Conservation (phyloP, 2,329 filamentous ascomycete species). For the Fusarium kyushuense region DNA sequence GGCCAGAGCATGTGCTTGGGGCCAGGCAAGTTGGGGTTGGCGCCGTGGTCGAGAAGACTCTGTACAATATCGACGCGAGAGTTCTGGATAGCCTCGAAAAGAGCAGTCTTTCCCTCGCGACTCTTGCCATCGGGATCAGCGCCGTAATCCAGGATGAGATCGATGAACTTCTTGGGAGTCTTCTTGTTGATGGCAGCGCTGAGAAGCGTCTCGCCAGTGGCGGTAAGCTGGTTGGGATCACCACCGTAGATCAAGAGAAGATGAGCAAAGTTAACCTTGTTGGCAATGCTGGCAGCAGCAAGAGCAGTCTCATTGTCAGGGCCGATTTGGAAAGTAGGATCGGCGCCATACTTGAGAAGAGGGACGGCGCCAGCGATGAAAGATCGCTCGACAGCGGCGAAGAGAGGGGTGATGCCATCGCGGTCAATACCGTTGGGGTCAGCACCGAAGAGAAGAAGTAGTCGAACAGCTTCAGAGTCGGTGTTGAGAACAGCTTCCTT, state of each 20-base stretch:
- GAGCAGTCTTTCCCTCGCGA: constrained; percentile 70
- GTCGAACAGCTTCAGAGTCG: constrained; percentile 65
- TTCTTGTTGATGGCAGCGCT: constrained; percentile 71
- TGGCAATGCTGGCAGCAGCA: constrained; percentile 61
- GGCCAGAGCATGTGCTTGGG: constrained; percentile 78
- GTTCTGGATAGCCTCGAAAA: constrained; percentile 71
- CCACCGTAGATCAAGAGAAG: constrained; percentile 72
- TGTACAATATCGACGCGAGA: constrained; percentile 68
- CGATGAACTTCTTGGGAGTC: constrained; percentile 65
- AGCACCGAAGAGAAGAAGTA: constrained; percentile 68
- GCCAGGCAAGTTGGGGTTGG: constrained; percentile 75
- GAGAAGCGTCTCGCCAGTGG: constrained; percentile 71
- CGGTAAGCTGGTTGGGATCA: constrained; percentile 65
- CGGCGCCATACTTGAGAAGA: constrained; percentile 74
- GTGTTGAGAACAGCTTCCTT: constrained; percentile 64
- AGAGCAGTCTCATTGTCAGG: constrained; percentile 67
- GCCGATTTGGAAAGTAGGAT: constrained; percentile 65
- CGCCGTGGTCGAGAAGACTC: constrained; percentile 65
- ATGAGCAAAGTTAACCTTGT: constrained; percentile 68
- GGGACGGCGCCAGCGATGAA: constrained; percentile 68
- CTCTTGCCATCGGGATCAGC: constrained; percentile 70
- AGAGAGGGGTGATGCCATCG: constrained; percentile 64
- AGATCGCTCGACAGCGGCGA: constrained; percentile 62
- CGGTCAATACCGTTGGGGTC: constrained; percentile 65
- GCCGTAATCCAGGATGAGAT: constrained; percentile 71